These are phyloP conservation scores for Wickerhamiella musiphila DNA, from an alignment of 805 yeast species.

Conservation along the genomic window DNA sequence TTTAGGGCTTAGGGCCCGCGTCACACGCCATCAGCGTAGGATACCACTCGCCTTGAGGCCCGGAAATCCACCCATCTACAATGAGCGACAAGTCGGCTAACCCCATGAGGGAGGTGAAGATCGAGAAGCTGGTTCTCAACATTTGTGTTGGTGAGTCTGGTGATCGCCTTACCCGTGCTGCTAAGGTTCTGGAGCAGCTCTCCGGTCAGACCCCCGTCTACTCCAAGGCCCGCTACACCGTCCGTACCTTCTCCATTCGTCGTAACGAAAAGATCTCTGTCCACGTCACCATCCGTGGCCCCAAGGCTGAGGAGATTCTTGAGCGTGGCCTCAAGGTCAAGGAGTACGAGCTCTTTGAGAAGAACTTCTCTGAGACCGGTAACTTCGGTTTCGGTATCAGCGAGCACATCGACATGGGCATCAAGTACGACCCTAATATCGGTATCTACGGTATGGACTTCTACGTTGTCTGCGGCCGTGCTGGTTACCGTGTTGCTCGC, in stretches of 20 bases:
- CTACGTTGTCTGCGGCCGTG: constrained; percentile 98
- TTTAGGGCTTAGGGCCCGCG: constrained; percentile 3
- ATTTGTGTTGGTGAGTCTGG: constrained; percentile 99
- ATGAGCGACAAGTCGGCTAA: constrained; percentile 31
- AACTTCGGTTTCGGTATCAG: constrained; percentile 99
- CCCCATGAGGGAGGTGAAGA: constrained; percentile 97
- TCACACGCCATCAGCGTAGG: too few relatives aligned
- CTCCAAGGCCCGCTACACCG: constrained; percentile 99
- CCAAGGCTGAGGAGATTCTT: constrained; percentile 97
- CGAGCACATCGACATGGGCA: constrained; percentile 99
- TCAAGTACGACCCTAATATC: constrained; percentile 98
- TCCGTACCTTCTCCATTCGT: constrained; percentile 99
- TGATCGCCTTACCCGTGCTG: constrained; percentile 99
- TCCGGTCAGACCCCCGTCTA: constrained; percentile 99
- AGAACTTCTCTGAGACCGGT: constrained; percentile 97
- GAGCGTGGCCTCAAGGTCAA: constrained; percentile 99
- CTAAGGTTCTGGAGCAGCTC: constrained; percentile 98
- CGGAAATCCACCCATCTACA: constrained; percentile 3
- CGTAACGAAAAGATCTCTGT: constrained; percentile 99
- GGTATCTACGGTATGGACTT: constrained; percentile 99
- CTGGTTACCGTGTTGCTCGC: constrained; percentile 96
- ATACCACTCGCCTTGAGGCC: too few relatives aligned
- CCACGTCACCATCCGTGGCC: constrained; percentile 99
- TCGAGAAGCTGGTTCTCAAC: constrained; percentile 98
- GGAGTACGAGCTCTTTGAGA: constrained; percentile 90